A percentile compares a stretch with the other conserved stretches of the same genome.
These are phyloP conservation scores for Bonia amplexicaulis DNA, from an alignment of 176 grass and related monocot species.

Conservation along the genomic window DNA sequence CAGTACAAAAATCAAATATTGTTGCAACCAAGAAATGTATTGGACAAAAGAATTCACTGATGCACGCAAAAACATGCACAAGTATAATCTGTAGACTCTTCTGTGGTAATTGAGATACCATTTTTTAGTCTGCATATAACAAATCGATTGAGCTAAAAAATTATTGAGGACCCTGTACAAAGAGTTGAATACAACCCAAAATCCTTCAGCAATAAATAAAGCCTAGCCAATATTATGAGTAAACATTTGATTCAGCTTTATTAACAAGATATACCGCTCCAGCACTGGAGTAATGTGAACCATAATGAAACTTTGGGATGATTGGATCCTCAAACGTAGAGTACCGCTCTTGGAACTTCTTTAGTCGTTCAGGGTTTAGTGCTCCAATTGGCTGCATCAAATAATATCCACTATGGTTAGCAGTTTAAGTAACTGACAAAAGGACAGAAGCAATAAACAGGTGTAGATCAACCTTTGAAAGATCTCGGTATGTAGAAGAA, in stretches of 20 bases:
- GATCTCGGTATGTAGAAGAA: conserved; percentile 80
- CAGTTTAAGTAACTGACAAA: conserved; percentile 12
- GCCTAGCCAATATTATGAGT: not conserved
- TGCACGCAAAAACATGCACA: conserved; percentile 10
- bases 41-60: conserved; percentile 7
- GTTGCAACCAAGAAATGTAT: not conserved
- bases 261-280: conserved; percentile 69
- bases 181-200: conserved; percentile 13
- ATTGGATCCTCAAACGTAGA: conserved; percentile 91
- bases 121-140: not conserved
- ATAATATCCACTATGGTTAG: conserved; percentile 22
- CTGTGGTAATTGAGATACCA: not conserved
- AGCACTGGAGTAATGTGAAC: conserved; percentile 98
- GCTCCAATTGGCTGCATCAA: conserved; percentile 91
- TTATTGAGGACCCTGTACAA: not conserved
- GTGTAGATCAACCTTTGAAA: conserved; percentile 55
- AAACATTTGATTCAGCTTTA: conserved; percentile 26
- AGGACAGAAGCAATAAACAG: conserved; percentile 31
- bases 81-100: conserved; percentile 8
- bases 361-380: conserved; percentile 77
- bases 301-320: conserved; percentile 98
- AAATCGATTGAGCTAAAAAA: conserved; percentile 1
- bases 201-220: not conserved
- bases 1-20: conserved; percentile 26
- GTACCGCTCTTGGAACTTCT: conserved; percentile 97